Conservation (phyloP, 192 early-diverging fungal genomes). For the Radiomyces spectabilis region DNA sequence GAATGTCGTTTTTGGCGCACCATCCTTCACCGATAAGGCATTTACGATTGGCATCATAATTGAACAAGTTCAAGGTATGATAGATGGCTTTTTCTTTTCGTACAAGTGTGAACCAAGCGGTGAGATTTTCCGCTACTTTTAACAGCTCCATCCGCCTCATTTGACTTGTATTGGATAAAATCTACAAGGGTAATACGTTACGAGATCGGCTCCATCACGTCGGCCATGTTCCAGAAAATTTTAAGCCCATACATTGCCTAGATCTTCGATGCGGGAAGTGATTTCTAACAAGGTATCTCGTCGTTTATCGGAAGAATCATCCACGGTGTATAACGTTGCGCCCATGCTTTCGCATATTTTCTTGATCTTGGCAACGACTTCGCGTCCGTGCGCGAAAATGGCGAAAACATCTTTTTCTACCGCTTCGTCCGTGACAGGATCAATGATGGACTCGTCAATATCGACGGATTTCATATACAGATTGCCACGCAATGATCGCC, state of each 20-base stretch:
- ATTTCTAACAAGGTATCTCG: conserved; percentile 76
- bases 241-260: conserved; percentile 50
- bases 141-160: conserved; percentile 78
- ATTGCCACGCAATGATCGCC: conserved; percentile 96
- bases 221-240: too few species aligned
- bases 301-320: conserved; percentile 76
- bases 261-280: conserved; percentile 81
- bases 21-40: conserved; percentile 97
- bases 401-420: conserved; percentile 97
- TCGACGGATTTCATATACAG: conserved; percentile 93
- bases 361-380: conserved; percentile 81
- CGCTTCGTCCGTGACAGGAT: conserved; percentile 79
- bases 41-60: conserved; percentile 88
- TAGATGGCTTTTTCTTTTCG: conserved; percentile 98
- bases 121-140: conserved; percentile 79
- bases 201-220: too few species aligned
- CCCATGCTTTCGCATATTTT: conserved; percentile 95
- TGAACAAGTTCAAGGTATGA: conserved; percentile 94
- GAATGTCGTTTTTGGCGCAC: conserved; percentile 87
- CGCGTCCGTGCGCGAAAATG: conserved; percentile 95
- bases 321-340: conserved; percentile 89
- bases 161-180: conserved; percentile 80
- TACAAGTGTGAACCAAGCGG: conserved; percentile 83
- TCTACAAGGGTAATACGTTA: conserved; percentile 33
- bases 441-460: conserved; percentile 90